Evolutionary conservation across 306 rosid genomes (phyloP).

Genomic region (Dryas alaskensis): DNA sequence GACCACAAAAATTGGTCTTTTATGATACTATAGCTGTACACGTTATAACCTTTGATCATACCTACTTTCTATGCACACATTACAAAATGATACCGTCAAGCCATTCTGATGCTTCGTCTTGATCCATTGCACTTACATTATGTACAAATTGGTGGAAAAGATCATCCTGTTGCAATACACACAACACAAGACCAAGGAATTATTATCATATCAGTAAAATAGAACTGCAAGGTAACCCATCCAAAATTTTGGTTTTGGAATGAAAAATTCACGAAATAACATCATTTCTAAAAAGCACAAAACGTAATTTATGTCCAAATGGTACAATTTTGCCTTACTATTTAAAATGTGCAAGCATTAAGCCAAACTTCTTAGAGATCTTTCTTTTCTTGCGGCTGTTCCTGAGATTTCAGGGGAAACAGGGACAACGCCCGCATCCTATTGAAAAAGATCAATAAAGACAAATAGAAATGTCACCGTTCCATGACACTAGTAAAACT

Average conservation of each 20-base stretch:
- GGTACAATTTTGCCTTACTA: conserved; percentile 15
- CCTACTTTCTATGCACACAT: neutral
- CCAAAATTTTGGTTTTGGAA: neutral
- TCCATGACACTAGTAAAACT: neutral
- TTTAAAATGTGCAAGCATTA: conserved; percentile 20
- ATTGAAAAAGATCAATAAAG: conserved; percentile 18
- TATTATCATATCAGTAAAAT: neutral
- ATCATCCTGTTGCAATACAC: conserved; percentile 10
- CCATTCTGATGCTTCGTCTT: conserved; percentile 8
- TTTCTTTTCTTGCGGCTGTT: conserved; percentile 44
- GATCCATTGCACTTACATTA: neutral
- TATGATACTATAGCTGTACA: neutral
- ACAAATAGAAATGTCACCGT: neutral
- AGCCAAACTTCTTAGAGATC: conserved; percentile 35
- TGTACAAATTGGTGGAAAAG: neutral
- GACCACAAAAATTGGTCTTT: neutral
- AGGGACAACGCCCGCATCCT: conserved; percentile 74
- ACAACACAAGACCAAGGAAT: neutral
- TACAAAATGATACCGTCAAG: neutral
- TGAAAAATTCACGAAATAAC: neutral
- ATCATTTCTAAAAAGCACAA: neutral
- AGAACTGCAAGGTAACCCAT: neutral
- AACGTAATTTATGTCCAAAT: neutral
- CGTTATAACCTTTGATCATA: neutral
- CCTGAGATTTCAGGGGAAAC: conserved; percentile 41